phyloP scores from a whole-genome alignment of 2,329 filamentous ascomycete genomes.

The Oidium heveae region DNA sequence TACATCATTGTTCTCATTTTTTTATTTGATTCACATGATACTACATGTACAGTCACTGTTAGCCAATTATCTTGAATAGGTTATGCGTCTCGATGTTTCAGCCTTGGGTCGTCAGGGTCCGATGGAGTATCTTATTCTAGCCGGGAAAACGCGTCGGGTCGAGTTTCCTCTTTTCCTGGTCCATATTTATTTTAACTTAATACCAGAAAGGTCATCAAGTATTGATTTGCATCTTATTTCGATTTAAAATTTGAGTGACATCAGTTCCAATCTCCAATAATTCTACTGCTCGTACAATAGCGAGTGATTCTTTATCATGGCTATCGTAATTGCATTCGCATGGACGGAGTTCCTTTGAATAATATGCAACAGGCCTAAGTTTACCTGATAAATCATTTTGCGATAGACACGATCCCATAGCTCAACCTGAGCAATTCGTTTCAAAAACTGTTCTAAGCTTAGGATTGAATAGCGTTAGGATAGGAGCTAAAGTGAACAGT shows the following conservation, averaged over 20 bases:
- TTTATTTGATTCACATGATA: not conserved
- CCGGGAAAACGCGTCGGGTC: not conserved
- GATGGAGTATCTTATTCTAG: not conserved
- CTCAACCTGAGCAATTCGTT: too few species aligned
- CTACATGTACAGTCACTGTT: not conserved
- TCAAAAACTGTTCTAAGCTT: too few species aligned
- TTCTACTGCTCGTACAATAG: not conserved
- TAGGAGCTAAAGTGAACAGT: too few species aligned
- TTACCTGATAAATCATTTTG: too few species aligned
- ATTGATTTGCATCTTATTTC: not conserved
- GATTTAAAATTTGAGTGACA: not conserved
- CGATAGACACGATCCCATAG: too few species aligned
- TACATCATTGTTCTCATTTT: not conserved
- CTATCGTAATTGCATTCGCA: too few species aligned
- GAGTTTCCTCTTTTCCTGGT: not conserved
- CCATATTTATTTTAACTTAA: not conserved
- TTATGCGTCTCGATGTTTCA: not conserved
- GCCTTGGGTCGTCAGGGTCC: not conserved
- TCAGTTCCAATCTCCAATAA: not conserved
- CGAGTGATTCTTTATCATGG: not conserved
- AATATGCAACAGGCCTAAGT: too few species aligned
- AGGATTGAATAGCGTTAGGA: too few species aligned
- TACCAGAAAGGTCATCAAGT: not conserved
- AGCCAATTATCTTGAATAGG: not conserved
- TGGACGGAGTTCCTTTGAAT: too few species aligned